phyloP scores from a whole-genome alignment of 1,139 yeast genomes.

The Yamadazyma buinensis region DNA sequence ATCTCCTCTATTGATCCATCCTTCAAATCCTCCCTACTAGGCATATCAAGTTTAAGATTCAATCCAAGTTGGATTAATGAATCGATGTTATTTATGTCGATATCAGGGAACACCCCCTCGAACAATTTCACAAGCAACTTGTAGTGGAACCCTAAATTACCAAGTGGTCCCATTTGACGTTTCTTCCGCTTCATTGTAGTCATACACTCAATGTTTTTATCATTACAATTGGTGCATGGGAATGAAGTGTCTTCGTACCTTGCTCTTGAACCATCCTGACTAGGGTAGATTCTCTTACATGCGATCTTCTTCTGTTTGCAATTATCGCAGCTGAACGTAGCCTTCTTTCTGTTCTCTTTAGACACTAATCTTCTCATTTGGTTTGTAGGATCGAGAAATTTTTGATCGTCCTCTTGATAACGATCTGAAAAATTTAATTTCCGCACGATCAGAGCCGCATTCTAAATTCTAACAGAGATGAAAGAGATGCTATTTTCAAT shows the following conservation, averaged over 20 bases:
- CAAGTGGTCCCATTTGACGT: constrained; percentile 33
- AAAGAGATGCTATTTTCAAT: too few relatives aligned
- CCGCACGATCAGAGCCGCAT: too few relatives aligned
- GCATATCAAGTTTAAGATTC: constrained; percentile 33
- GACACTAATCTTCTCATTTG: constrained; percentile 8
- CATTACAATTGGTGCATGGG: constrained; percentile 32
- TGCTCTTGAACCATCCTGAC: constrained; percentile 2
- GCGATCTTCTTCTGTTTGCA: constrained; percentile 42
- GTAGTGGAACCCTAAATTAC: constrained; percentile 35
- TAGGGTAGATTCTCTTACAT: constrained; percentile 17
- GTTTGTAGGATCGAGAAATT: too few relatives aligned
- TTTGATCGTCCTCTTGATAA: too few relatives aligned
- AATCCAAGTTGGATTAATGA: constrained; percentile 31
- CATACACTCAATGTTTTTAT: constrained; percentile 30
- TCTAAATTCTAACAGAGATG: not conserved
- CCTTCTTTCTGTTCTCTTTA: constrained; percentile 16
- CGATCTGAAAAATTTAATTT: too few relatives aligned
- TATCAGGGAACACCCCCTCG: constrained; percentile 35
- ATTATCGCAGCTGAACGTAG: constrained; percentile 41
- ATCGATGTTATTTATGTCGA: constrained; percentile 35
- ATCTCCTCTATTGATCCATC: constrained; percentile 4
- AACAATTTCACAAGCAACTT: constrained; percentile 32
- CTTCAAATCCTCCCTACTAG: constrained; percentile 11
- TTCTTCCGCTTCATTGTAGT: constrained; percentile 20
- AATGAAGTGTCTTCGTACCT: constrained; percentile 10